These are phyloP conservation scores for Aspergillus hancockii DNA, from an alignment of 495 filamentous ascomycete species.

Conservation along the genomic window DNA sequence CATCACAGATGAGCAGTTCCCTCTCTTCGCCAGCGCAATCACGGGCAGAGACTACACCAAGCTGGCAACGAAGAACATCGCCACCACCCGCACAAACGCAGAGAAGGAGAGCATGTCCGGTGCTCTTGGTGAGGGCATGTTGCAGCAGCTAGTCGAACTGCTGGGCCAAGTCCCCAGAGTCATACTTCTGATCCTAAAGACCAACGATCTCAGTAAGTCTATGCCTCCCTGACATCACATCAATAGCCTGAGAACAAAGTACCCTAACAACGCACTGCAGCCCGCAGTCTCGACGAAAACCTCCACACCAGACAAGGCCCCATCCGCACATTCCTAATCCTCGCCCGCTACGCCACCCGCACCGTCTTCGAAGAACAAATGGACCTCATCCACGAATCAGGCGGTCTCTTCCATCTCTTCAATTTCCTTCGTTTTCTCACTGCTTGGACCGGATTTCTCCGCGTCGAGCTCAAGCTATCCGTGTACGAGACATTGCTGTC, in stretches of 20 bases:
- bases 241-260: not conserved
- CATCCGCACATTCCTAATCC: slow-evolving; percentile 85
- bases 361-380: slow-evolving; percentile 87
- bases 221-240: not conserved
- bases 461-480: slow-evolving; percentile 64
- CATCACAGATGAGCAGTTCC: slow-evolving; percentile 88
- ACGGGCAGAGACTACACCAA: slow-evolving; percentile 89
- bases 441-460: slow-evolving; percentile 60
- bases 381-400: slow-evolving; percentile 61
- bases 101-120: slow-evolving; percentile 82
- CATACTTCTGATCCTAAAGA: slow-evolving; percentile 95
- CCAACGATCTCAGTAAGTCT: slow-evolving; percentile 84
- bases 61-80: slow-evolving; percentile 60
- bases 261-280: slow-evolving; percentile 31
- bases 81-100: slow-evolving; percentile 60
- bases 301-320: slow-evolving; percentile 88
- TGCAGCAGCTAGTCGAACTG: slow-evolving; percentile 84
- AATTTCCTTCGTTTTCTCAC: slow-evolving; percentile 57
- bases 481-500: slow-evolving; percentile 58
- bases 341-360: slow-evolving; percentile 87
- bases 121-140: slow-evolving; percentile 82
- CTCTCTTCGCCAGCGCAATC: slow-evolving; percentile 93
- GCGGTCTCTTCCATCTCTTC: slow-evolving; percentile 55
- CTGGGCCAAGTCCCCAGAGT: slow-evolving; percentile 87
- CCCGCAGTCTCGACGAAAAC: slow-evolving; percentile 90